phyloP scores from a whole-genome alignment of 495 filamentous ascomycete species.

The Penicillium cataractarum region DNA sequence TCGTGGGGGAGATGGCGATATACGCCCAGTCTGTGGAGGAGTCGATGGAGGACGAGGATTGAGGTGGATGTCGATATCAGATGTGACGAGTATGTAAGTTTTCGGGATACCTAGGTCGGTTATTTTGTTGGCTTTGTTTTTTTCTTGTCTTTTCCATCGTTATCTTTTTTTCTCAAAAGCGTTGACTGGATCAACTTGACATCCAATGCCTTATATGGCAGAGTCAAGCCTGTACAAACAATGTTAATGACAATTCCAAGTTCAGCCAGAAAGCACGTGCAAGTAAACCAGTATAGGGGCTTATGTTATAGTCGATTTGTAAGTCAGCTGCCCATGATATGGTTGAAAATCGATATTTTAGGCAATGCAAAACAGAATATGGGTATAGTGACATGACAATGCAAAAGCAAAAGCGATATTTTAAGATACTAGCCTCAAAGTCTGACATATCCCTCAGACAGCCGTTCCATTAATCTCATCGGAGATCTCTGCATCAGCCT shows the following conservation, averaged over 20 bases:
- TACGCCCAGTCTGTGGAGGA: no score
- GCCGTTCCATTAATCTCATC: conserved; percentile 8
- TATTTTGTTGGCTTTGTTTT: no score
- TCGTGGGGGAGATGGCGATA: not conserved
- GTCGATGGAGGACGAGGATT: not conserved
- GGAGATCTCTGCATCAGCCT: conserved; percentile 23
- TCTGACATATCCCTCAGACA: not conserved
- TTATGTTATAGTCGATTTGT: not conserved
- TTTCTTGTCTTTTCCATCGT: not conserved
- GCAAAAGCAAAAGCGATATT: not conserved
- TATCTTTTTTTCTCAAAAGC: no score
- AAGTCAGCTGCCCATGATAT: not conserved
- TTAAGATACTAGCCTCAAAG: not conserved
- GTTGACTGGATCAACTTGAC: not conserved
- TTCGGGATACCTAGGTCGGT: no score
- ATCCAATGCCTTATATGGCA: not conserved
- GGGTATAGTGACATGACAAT: not conserved
- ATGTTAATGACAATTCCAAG: not conserved
- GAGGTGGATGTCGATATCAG: not conserved
- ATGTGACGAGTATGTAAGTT: not conserved
- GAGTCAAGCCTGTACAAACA: not conserved
- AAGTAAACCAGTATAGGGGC: not conserved
- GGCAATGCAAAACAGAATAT: not conserved
- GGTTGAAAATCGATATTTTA: not conserved
- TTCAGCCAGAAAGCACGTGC: not conserved